phyloP scores from a whole-genome alignment of 2,329 filamentous ascomycete genomes.

The Diaporthe vexans region DNA sequence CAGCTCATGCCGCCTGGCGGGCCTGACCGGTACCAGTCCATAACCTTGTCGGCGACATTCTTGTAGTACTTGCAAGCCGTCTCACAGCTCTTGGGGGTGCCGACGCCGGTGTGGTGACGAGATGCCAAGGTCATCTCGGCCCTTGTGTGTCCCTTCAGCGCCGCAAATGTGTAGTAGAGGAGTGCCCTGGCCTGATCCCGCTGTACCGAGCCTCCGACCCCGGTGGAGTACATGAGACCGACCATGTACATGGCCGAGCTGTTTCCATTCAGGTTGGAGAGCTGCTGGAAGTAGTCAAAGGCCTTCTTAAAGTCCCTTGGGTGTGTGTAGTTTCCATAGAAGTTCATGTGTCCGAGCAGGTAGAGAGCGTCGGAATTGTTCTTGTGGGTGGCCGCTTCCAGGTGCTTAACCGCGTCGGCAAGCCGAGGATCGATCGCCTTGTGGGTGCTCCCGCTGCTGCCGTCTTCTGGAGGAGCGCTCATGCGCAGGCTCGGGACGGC shows the following conservation, averaged over 20 bases:
- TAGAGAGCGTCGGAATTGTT: slow-evolving; percentile 88
- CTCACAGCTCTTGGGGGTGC: slow-evolving; percentile 88
- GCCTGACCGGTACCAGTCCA: slow-evolving; percentile 88
- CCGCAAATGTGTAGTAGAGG: slow-evolving; percentile 95
- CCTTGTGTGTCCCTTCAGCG: slow-evolving; percentile 82
- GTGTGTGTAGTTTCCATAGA: slow-evolving; percentile 93
- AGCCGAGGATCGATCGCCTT: slow-evolving; percentile 58
- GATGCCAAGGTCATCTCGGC: slow-evolving; percentile 96
- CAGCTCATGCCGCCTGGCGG: slow-evolving; percentile 89
- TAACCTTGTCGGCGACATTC: slow-evolving; percentile 91
- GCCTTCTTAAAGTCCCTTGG: slow-evolving; percentile 85
- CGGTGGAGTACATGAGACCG: slow-evolving; percentile 95
- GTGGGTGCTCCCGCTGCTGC: slow-evolving; percentile 45
- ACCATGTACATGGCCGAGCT: slow-evolving; percentile 96
- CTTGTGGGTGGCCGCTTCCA: slow-evolving; percentile 65
- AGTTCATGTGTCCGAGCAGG: slow-evolving; percentile 93
- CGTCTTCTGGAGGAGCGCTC: slow-evolving; percentile 59
- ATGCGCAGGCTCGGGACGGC: slow-evolving; percentile 65
- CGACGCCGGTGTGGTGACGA: slow-evolving; percentile 87
- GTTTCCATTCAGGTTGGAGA: slow-evolving; percentile 85
- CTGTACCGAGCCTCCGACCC: slow-evolving; percentile 84
- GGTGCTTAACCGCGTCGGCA: slow-evolving; percentile 64
- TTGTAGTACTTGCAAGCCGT: slow-evolving; percentile 91
- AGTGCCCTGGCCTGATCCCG: slow-evolving; percentile 92
- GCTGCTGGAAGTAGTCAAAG: slow-evolving; percentile 83